Evolutionary conservation across 2,329 filamentous ascomycete species (phyloP).

Genomic region (Botryotinia convoluta): DNA sequence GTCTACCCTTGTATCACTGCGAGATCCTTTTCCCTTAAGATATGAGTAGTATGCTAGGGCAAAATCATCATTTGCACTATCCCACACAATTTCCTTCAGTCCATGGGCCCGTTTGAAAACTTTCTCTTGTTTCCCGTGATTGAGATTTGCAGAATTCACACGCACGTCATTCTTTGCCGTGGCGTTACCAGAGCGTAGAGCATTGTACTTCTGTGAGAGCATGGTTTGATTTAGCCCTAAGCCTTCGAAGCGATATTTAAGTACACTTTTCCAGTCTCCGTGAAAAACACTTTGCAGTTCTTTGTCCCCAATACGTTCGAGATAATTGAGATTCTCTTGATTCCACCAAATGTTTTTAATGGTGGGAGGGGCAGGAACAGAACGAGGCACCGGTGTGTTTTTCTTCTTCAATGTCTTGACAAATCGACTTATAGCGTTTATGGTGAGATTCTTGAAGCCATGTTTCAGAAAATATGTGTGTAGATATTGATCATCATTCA

Average conservation of each 20-base stretch:
- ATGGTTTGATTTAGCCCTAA: not conserved
- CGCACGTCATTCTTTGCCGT: not conserved
- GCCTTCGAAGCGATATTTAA: not conserved
- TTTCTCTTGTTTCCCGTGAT: not conserved
- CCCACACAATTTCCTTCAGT: not conserved
- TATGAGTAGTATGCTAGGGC: not conserved
- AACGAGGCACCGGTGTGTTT: not conserved
- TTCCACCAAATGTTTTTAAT: not conserved
- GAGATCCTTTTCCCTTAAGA: not conserved
- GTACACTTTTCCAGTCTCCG: not conserved
- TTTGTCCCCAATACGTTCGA: not conserved
- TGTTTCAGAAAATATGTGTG: not conserved
- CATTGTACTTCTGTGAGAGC: not conserved
- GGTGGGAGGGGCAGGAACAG: not conserved
- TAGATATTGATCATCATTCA: not conserved
- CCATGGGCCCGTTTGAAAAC: not conserved
- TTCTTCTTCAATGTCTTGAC: not conserved
- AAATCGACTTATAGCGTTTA: not conserved
- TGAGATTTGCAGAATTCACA: not conserved
- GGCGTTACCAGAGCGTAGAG: not conserved
- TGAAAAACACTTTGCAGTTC: not conserved
- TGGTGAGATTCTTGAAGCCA: not conserved
- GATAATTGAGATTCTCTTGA: not conserved
- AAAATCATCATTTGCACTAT: not conserved
- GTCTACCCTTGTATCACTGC: not conserved